Conservation (phyloP, 1,284 basidiomycete species). For the Pseudozyma thailandica region DNA sequence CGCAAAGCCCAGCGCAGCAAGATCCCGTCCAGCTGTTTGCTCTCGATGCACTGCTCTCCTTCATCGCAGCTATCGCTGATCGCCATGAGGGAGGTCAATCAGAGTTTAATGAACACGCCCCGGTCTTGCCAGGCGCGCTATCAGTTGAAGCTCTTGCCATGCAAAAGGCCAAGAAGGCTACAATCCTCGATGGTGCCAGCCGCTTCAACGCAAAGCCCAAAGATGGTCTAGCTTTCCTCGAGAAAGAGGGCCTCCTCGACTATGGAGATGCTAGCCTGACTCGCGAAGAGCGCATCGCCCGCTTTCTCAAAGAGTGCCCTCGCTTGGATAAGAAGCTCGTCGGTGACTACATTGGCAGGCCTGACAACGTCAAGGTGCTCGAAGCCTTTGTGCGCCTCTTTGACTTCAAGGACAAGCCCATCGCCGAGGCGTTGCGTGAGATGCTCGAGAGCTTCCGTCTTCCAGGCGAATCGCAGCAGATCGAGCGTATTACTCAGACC, state of each 20-base stretch:
- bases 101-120: constrained; percentile 4
- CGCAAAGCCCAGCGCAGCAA: constrained; percentile 84
- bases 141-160: constrained; percentile 73
- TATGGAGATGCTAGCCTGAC: constrained; percentile 70
- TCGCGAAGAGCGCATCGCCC: constrained; percentile 72
- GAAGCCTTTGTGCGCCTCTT: constrained; percentile 89
- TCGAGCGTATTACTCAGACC: constrained; percentile 90
- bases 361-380: constrained; percentile 85
- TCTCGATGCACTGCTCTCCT: constrained; percentile 85
- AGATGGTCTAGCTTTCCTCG: constrained; percentile 79
- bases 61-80: constrained; percentile 87
- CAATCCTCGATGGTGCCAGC: constrained; percentile 83
- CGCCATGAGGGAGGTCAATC: constrained; percentile 76
- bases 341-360: constrained; percentile 91
- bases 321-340: constrained; percentile 91
- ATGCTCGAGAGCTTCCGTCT: constrained; percentile 92
- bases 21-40: constrained; percentile 86
- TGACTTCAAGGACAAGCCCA: constrained; percentile 88
- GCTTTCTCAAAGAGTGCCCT: constrained; percentile 85
- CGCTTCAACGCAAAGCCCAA: constrained; percentile 98
- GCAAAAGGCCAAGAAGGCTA: constrained; percentile 85
- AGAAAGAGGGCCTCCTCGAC: constrained; percentile 74
- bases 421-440: constrained; percentile 94
- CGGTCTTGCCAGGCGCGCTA: constrained; percentile 68
- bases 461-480: constrained; percentile 95